phyloP scores from a whole-genome alignment of 345 rosid genomes.

The Odontarrhena argentea region DNA sequence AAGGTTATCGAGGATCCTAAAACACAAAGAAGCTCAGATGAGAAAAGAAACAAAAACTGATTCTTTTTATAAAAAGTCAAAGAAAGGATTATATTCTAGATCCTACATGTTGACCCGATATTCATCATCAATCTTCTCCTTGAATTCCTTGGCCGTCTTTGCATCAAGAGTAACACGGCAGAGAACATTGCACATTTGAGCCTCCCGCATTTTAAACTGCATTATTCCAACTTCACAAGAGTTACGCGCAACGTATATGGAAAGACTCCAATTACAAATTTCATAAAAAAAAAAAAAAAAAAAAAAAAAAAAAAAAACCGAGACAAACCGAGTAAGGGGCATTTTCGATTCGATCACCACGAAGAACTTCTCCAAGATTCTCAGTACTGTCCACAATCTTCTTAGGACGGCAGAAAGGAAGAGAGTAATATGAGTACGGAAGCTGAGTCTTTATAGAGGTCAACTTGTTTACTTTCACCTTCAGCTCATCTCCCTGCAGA shows the following conservation, averaged over 20 bases:
- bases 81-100: neutral
- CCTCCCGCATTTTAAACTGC: slow-evolving; percentile 93
- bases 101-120: slow-evolving; percentile 92
- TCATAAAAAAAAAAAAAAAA: neutral
- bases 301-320: neutral
- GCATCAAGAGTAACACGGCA: slow-evolving; percentile 61
- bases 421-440: slow-evolving; percentile 82
- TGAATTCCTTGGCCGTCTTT: slow-evolving; percentile 65
- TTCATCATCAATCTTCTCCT: slow-evolving; percentile 91
- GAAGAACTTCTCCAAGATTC: slow-evolving; percentile 98
- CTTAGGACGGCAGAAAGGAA: slow-evolving; percentile 69
- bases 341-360: slow-evolving; percentile 95
- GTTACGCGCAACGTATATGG: neutral
- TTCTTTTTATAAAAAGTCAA: neutral
- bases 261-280: neutral
- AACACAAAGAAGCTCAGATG: slow-evolving; percentile 34
- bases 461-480: slow-evolving; percentile 90
- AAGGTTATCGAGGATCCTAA: slow-evolving; percentile 97
- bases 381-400: slow-evolving; percentile 88
- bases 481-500: slow-evolving; percentile 71
- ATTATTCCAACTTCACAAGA: slow-evolving; percentile 22
- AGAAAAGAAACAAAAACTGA: slow-evolving; percentile 2
- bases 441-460: slow-evolving; percentile 92
- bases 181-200: slow-evolving; percentile 72
- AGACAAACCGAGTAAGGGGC: slow-evolving; percentile 73